Conservation (phyloP, 108 stramenopile species). For the Cyclostephanos tholiformis region DNA sequence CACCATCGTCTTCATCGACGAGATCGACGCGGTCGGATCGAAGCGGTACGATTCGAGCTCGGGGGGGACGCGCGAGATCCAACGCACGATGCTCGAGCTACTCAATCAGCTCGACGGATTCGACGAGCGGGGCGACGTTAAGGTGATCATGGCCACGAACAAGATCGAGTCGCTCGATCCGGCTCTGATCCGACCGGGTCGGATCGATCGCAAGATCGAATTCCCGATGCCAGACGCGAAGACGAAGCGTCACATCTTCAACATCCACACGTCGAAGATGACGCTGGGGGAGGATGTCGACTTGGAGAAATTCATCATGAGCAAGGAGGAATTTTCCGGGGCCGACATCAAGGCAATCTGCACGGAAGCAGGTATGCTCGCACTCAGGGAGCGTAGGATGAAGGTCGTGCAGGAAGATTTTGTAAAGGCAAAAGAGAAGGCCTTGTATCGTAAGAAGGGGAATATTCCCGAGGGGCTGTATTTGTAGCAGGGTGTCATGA, state of each 20-base stretch:
- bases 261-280: slow-evolving; percentile 96
- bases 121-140: slow-evolving; percentile 97
- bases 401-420: slow-evolving; percentile 98
- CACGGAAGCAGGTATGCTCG: slow-evolving; percentile 98
- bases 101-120: slow-evolving; percentile 99
- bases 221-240: slow-evolving; percentile 98
- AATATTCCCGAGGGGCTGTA: slow-evolving; percentile 97
- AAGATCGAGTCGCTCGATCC: slow-evolving; percentile 98
- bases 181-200: slow-evolving; percentile 97
- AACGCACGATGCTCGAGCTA: slow-evolving; percentile 99
- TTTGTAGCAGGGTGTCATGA: slow-evolving; percentile 58
- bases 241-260: slow-evolving; percentile 98
- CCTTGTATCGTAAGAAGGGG: slow-evolving; percentile 98
- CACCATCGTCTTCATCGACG: slow-evolving; percentile 99
- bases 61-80: slow-evolving; percentile 97
- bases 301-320: slow-evolving; percentile 97
- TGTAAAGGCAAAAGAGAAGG: slow-evolving; percentile 99
- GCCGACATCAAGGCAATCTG: slow-evolving; percentile 99
- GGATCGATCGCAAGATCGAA: slow-evolving; percentile 99
- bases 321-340: slow-evolving; percentile 97
- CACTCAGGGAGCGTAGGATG: slow-evolving; percentile 98
- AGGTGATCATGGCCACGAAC: slow-evolving; percentile 99
- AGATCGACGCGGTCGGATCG: slow-evolving; percentile 98
- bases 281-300: slow-evolving; percentile 97
- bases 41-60: slow-evolving; percentile 97